Conservation (phyloP, 371 early-diverging fungal genomes). For the Mucor circinelloides region DNA sequence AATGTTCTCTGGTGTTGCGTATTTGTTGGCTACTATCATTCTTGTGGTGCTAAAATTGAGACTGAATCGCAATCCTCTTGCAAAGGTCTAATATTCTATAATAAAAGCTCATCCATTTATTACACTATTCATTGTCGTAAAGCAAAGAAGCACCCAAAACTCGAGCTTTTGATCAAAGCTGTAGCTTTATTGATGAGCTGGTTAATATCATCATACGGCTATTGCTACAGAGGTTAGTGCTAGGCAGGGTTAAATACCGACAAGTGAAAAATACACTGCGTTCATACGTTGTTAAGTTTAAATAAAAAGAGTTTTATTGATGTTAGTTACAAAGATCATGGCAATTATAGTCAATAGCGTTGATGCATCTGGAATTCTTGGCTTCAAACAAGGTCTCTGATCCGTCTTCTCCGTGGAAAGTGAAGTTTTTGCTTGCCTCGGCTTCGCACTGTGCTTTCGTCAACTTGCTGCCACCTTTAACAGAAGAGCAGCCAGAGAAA, state of each 20-base stretch:
- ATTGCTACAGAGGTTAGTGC: too few relatives aligned
- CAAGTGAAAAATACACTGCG: too few relatives aligned
- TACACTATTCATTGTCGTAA: too few relatives aligned
- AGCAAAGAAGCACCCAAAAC: too few relatives aligned
- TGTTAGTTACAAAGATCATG: not conserved
- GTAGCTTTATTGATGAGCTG: too few relatives aligned
- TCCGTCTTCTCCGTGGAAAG: not conserved
- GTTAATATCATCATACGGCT: too few relatives aligned
- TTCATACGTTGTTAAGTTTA: too few relatives aligned
- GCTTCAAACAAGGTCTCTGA: not conserved
- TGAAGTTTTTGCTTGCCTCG: not conserved
- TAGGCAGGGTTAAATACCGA: too few relatives aligned
- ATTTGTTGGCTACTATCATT: constrained; percentile 15
- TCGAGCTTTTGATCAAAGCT: too few relatives aligned
- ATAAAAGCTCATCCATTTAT: not conserved
- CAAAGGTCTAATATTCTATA: constrained; percentile 18
- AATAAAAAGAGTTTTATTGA: too few relatives aligned
- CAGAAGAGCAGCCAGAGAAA: not conserved
- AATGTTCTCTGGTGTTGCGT: constrained; percentile 35
- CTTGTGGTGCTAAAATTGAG: constrained; percentile 21
- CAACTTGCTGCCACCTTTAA: not conserved
- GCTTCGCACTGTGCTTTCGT: not conserved
- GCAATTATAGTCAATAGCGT: not conserved
- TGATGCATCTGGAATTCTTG: not conserved
- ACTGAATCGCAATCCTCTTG: constrained; percentile 19